Conservation (phyloP, 2,329 filamentous ascomycete species). For the Aspergillus sp. region DNA sequence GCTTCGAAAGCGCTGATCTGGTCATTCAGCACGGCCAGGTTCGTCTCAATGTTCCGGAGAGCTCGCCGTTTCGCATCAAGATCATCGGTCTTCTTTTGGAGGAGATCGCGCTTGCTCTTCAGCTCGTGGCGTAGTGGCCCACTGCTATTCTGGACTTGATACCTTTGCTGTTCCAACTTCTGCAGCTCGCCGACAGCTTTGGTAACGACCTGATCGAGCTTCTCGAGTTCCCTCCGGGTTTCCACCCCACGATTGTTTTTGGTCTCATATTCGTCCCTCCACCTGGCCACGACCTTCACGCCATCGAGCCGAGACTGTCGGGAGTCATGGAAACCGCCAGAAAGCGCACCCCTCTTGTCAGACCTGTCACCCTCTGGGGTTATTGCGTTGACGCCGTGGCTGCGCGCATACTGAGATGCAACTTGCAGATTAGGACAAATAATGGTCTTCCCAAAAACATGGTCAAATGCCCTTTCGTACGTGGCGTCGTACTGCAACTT, state of each 20-base stretch:
- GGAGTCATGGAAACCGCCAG: constrained; percentile 85
- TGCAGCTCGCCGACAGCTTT: constrained; percentile 72
- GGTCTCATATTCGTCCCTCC: constrained; percentile 63
- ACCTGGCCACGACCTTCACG: constrained; percentile 63
- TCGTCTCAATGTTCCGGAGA: constrained; percentile 59
- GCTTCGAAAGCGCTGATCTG: constrained; percentile 67
- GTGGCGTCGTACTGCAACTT: constrained; percentile 69
- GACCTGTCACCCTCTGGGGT: constrained; percentile 91
- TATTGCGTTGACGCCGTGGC: constrained; percentile 83
- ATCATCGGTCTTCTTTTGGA: constrained; percentile 63
- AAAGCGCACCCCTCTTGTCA: constrained; percentile 90
- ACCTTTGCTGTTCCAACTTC: constrained; percentile 68
- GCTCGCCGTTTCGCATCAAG: constrained; percentile 61
- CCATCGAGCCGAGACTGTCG: constrained; percentile 79
- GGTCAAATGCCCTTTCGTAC: constrained; percentile 80
- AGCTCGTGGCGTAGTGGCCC: constrained; percentile 71
- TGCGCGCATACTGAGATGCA: constrained; percentile 82
- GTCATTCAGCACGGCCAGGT: constrained; percentile 66
- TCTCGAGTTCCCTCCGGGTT: constrained; percentile 61
- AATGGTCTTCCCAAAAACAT: constrained; percentile 92
- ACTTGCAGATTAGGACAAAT: constrained; percentile 84
- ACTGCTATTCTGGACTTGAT: constrained; percentile 71
- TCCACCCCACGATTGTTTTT: constrained; percentile 55
- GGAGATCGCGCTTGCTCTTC: constrained; percentile 60
- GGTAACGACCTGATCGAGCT: constrained; percentile 81